Conservation (phyloP, 148 eudicot genomes). For the Rhododendron mucronatum region DNA sequence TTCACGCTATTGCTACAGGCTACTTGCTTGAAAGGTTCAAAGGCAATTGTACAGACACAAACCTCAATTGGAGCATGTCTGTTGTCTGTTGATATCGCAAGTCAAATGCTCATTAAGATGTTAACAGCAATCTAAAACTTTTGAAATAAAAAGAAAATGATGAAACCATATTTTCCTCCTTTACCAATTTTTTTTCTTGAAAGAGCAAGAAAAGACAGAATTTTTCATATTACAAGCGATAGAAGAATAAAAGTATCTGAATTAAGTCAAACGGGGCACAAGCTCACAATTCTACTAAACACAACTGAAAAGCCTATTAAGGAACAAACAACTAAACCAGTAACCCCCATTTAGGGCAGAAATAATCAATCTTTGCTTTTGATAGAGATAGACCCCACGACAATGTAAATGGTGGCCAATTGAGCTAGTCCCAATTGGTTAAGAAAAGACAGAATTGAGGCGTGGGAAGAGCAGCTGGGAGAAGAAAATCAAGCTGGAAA, state of each 20-base stretch:
- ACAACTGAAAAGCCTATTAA: background rate
- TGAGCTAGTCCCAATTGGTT: background rate
- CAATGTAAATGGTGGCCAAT: background rate
- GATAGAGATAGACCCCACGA: background rate
- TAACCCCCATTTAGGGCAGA: background rate
- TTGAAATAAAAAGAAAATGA: background rate
- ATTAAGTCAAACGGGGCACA: background rate
- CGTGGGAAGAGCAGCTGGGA: background rate
- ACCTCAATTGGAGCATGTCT: slow-evolving; percentile 1
- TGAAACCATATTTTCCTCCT: background rate
- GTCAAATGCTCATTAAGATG: background rate
- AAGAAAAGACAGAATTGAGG: background rate
- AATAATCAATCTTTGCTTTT: background rate
- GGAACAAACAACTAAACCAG: background rate
- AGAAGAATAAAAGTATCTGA: background rate
- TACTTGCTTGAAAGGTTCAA: background rate
- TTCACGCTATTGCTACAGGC: background rate
- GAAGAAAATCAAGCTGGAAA: background rate
- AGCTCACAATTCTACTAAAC: background rate
- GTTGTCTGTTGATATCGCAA: background rate
- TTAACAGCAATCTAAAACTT: background rate
- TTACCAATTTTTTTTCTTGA: background rate
- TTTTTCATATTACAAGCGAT: background rate
- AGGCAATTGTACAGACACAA: background rate
- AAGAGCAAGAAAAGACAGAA: background rate